These are phyloP conservation scores for Rickenella mellea DNA, from an alignment of 768 basidiomycete genomes.

Conservation along the genomic window DNA sequence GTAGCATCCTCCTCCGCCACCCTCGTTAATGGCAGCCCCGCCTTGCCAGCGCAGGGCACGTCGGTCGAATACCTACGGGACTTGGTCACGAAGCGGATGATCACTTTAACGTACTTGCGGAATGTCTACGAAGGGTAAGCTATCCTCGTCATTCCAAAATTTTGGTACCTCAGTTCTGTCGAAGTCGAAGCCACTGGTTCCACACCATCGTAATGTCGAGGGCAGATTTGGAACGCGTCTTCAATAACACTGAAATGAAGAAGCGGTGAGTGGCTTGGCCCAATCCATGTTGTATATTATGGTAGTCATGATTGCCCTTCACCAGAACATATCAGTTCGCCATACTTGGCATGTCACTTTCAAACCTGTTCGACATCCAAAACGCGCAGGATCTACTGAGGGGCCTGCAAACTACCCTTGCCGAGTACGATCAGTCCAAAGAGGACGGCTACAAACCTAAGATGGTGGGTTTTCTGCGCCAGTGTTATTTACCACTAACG, in stretches of 20 bases:
- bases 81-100: slow-evolving; percentile 73
- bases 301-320: slow-evolving; percentile 4
- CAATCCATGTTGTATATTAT: background rate
- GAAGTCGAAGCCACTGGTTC: slow-evolving; percentile 80
- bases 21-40: slow-evolving; percentile 9
- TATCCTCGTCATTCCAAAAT: slow-evolving; percentile 2
- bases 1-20: slow-evolving; percentile 8
- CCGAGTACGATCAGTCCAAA: slow-evolving; percentile 72
- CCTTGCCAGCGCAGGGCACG: slow-evolving; percentile 42
- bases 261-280: slow-evolving; percentile 46
- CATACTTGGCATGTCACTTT: slow-evolving; percentile 79
- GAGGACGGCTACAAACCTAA: slow-evolving; percentile 62
- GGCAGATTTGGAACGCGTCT: slow-evolving; percentile 63
- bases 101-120: slow-evolving; percentile 77
- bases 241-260: slow-evolving; percentile 68
- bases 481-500: background rate
- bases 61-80: slow-evolving; percentile 74
- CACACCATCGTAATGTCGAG: slow-evolving; percentile 77
- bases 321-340: slow-evolving; percentile 73
- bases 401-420: slow-evolving; percentile 58
- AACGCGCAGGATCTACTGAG: slow-evolving; percentile 75
- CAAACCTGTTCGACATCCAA: slow-evolving; percentile 70
- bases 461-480: slow-evolving; percentile 37
- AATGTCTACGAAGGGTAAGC: slow-evolving; percentile 77
- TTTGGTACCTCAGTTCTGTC: background rate